Conservation (phyloP, 345 rosid species). For the Citrus trifoliata region DNA sequence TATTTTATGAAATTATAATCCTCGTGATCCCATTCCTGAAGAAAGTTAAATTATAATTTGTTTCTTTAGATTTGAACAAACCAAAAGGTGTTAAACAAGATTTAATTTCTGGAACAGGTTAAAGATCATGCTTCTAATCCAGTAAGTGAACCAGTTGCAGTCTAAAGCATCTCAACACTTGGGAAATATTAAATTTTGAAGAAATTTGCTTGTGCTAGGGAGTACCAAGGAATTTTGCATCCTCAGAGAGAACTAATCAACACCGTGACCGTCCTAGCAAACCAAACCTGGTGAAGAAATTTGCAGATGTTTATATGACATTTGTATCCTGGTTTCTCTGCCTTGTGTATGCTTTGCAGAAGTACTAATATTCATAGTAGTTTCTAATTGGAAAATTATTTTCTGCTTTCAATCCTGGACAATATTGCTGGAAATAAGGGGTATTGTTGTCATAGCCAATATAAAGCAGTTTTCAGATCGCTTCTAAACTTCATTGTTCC, state of each 20-base stretch:
- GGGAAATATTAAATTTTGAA: constrained; percentile 28
- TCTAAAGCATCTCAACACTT: constrained; percentile 28
- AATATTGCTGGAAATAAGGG: background rate
- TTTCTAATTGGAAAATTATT: background rate
- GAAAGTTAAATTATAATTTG: background rate
- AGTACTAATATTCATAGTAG: background rate
- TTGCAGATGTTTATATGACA: background rate
- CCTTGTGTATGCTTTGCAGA: background rate
- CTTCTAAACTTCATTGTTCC: no score
- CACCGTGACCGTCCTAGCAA: background rate
- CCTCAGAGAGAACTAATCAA: constrained; percentile 8
- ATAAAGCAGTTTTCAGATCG: background rate
- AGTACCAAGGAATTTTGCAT: constrained; percentile 15
- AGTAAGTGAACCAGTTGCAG: constrained; percentile 66
- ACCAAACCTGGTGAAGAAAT: constrained; percentile 8
- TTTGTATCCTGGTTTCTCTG: background rate
- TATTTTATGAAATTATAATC: background rate
- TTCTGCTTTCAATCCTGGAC: background rate
- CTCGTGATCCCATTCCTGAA: background rate
- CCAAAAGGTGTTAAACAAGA: background rate
- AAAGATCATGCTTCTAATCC: constrained; percentile 38
- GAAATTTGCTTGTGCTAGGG: constrained; percentile 42
- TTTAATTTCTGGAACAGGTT: constrained; percentile 42
- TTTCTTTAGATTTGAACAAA: background rate
- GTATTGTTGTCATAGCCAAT: background rate